phyloP scores from a whole-genome alignment of 2,329 filamentous ascomycete genomes.

The Leptoxyphium fumago region DNA sequence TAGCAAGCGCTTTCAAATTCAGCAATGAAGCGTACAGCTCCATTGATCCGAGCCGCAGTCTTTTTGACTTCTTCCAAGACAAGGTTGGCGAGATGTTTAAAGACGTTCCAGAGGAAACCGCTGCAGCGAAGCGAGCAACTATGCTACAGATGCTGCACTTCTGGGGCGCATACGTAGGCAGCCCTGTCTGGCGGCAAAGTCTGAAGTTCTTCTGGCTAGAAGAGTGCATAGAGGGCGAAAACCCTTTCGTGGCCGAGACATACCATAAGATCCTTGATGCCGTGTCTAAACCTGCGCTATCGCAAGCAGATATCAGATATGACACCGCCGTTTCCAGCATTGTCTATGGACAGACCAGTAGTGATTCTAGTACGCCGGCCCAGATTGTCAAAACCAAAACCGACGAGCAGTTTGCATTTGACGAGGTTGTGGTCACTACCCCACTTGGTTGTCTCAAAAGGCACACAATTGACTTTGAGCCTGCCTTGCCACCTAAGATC shows the following conservation, averaged over 20 bases:
- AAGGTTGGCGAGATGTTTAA: constrained; percentile 30
- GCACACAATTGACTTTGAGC: constrained; percentile 43
- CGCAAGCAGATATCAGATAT: constrained; percentile 41
- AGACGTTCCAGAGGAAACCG: constrained; percentile 18
- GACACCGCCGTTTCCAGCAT: constrained; percentile 32
- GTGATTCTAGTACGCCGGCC: constrained; percentile 30
- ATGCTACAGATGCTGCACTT: constrained; percentile 42
- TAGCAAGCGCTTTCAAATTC: constrained; percentile 51
- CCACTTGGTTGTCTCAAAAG: constrained; percentile 56
- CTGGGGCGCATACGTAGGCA: constrained; percentile 61
- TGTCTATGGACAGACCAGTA: constrained; percentile 7
- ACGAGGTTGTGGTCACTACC: constrained; percentile 53
- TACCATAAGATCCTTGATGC: constrained; percentile 45
- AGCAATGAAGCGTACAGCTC: constrained; percentile 42
- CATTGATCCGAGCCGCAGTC: constrained; percentile 38
- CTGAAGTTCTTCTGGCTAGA: constrained; percentile 67
- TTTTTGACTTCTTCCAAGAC: constrained; percentile 43
- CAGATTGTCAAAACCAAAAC: constrained; percentile 24
- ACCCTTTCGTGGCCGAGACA: constrained; percentile 47
- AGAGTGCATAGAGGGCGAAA: constrained; percentile 60
- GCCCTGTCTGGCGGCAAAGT: constrained; percentile 48
- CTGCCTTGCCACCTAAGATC: constrained; percentile 43
- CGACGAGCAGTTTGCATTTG: constrained; percentile 38
- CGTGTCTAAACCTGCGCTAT: constrained; percentile 42
- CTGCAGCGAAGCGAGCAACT: constrained; percentile 33